phyloP scores from a whole-genome alignment of 2,329 filamentous ascomycete genomes.

The Metarhizium anisopliae region DNA sequence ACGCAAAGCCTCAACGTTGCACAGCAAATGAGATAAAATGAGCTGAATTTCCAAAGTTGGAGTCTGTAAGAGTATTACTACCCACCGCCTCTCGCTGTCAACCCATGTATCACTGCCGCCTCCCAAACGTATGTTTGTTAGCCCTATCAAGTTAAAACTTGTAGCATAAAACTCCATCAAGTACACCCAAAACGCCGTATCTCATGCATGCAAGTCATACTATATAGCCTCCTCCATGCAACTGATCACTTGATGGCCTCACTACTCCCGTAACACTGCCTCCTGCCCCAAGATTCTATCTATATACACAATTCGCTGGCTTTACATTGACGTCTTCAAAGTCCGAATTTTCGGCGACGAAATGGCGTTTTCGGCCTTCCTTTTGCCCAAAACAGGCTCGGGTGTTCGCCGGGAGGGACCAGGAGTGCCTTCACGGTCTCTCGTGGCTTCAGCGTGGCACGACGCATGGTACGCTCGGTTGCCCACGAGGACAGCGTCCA shows the following conservation, averaged over 20 bases:
- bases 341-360: conserved; percentile 27
- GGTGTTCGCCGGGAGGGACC: conserved; percentile 42
- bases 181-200: conserved; percentile 2
- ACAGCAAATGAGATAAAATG: neutral
- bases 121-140: neutral
- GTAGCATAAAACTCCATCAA: neutral
- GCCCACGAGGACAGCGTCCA: conserved; percentile 73
- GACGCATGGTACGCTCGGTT: conserved; percentile 80
- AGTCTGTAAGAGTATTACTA: neutral
- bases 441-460: conserved; percentile 76
- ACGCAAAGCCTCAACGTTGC: too few relatives aligned
- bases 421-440: conserved; percentile 45
- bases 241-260: neutral
- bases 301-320: neutral
- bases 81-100: neutral
- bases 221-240: neutral
- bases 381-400: conserved; percentile 61
- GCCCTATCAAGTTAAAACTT: neutral
- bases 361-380: conserved; percentile 59
- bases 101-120: neutral
- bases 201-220: neutral
- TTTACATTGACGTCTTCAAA: conserved; percentile 25
- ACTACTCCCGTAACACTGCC: neutral
- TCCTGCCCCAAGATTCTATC: neutral
- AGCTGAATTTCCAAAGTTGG: neutral